These are phyloP conservation scores for Penicillium fimorum DNA, from an alignment of 495 filamentous ascomycete species.

Conservation along the genomic window DNA sequence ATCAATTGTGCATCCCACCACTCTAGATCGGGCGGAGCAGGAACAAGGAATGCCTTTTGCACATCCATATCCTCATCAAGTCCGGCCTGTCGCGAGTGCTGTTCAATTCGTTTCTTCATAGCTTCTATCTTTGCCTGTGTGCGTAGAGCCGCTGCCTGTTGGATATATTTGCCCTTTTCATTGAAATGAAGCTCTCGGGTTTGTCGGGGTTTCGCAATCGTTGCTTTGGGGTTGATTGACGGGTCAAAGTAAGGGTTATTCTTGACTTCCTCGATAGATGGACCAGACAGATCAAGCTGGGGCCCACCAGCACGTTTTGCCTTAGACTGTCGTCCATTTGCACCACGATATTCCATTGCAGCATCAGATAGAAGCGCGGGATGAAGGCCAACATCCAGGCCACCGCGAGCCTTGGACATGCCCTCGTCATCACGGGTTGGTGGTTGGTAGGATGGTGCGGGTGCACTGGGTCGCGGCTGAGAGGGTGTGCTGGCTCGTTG, in stretches of 20 bases:
- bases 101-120: conserved; percentile 91
- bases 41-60: conserved; percentile 83
- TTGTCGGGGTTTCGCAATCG: conserved; percentile 60
- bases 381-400: conserved; percentile 86
- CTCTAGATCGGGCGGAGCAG: conserved; percentile 82
- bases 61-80: conserved; percentile 88
- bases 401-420: conserved; percentile 60
- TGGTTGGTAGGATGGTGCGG: conserved; percentile 41
- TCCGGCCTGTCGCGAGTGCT: conserved; percentile 76
- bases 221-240: conserved; percentile 61
- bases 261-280: conserved; percentile 63
- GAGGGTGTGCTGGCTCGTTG: conserved; percentile 51
- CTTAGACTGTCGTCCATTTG: conserved; percentile 56
- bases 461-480: conserved; percentile 38
- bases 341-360: conserved; percentile 59
- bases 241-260: conserved; percentile 88
- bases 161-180: conserved; percentile 94
- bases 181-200: conserved; percentile 84
- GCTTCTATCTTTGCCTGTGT: conserved; percentile 84
- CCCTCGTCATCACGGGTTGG: conserved; percentile 48
- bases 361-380: conserved; percentile 79
- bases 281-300: conserved; percentile 67
- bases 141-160: conserved; percentile 83
- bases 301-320: conserved; percentile 59
- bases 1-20: conserved; percentile 97